These are phyloP conservation scores for Taphrina communis DNA, from an alignment of 1,139 yeast genomes.

Conservation along the genomic window DNA sequence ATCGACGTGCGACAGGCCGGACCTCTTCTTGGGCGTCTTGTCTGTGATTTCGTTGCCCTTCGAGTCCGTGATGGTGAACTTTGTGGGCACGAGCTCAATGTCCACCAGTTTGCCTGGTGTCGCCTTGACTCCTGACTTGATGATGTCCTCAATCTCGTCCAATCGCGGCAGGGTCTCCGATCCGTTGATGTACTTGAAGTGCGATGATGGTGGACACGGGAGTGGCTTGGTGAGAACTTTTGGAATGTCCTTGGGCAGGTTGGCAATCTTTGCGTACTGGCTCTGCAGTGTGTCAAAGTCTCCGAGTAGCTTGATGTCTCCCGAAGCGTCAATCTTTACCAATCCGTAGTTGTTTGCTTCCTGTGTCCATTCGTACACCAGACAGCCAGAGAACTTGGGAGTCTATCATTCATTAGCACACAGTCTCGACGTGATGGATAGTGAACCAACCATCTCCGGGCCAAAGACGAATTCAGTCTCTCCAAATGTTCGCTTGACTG, in stretches of 20 bases:
- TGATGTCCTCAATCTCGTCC: conserved; percentile 16
- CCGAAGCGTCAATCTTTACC: conserved; percentile 60
- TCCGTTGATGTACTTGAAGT: conserved; percentile 13
- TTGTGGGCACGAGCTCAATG: conserved; percentile 7
- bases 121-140: conserved; percentile 12
- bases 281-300: conserved; percentile 64
- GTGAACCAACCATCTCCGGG: conserved; percentile 59
- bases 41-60: conserved; percentile 23
- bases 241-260: conserved; percentile 20
- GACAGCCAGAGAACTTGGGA: conserved; percentile 84
- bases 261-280: conserved; percentile 56
- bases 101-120: conserved; percentile 17
- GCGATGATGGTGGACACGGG: conserved; percentile 4
- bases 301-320: conserved; percentile 62
- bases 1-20: conserved; percentile 13
- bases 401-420: conserved; percentile 46
- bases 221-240: not conserved
- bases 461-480: conserved; percentile 78
- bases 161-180: conserved; percentile 17
- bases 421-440: no score
- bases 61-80: conserved; percentile 16
- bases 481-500: conserved; percentile 71
- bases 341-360: conserved; percentile 89
- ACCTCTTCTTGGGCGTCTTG: conserved; percentile 17
- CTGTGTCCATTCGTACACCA: conserved; percentile 88